Conservation (phyloP, 2,329 filamentous ascomycete genomes). For the Botrytis hyacinthi region DNA sequence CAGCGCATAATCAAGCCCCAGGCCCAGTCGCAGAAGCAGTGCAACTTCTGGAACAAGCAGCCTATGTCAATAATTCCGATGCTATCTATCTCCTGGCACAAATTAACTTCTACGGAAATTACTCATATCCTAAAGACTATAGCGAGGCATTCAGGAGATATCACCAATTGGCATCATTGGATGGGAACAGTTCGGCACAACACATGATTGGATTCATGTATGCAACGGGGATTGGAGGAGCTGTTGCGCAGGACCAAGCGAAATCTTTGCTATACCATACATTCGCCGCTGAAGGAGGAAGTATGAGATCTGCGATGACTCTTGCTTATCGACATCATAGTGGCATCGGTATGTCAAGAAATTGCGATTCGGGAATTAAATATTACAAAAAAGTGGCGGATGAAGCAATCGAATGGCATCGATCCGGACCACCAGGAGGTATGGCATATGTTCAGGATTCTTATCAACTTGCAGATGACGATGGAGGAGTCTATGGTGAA, state of each 20-base stretch:
- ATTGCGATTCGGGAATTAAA: conserved; percentile 78
- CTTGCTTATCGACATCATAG: conserved; percentile 81
- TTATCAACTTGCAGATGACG: conserved; percentile 84
- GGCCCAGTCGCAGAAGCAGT: conserved; percentile 56
- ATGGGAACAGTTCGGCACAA: conserved; percentile 89
- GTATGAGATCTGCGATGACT: conserved; percentile 89
- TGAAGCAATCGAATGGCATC: conserved; percentile 84
- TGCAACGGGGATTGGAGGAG: conserved; percentile 82
- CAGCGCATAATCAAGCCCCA: conserved; percentile 43
- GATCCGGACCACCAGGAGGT: conserved; percentile 87
- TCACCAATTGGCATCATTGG: conserved; percentile 67
- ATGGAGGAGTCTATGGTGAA: conserved; percentile 91
- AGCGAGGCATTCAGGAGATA: conserved; percentile 78
- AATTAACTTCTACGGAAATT: conserved; percentile 97
- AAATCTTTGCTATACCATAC: conserved; percentile 92
- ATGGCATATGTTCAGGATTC: conserved; percentile 73
- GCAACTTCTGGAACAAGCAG: conserved; percentile 56
- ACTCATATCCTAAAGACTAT: conserved; percentile 80
- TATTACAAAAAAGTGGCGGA: conserved; percentile 95
- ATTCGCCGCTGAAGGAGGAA: conserved; percentile 80
- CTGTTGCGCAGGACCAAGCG: conserved; percentile 81
- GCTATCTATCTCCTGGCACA: conserved; percentile 87
- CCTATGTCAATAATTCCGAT: conserved; percentile 62
- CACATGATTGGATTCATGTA: conserved; percentile 97
- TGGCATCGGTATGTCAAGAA: conserved; percentile 80